These are phyloP conservation scores for Geotrichum fermentans DNA, from an alignment of 1,139 yeast species.

Conservation along the genomic window DNA sequence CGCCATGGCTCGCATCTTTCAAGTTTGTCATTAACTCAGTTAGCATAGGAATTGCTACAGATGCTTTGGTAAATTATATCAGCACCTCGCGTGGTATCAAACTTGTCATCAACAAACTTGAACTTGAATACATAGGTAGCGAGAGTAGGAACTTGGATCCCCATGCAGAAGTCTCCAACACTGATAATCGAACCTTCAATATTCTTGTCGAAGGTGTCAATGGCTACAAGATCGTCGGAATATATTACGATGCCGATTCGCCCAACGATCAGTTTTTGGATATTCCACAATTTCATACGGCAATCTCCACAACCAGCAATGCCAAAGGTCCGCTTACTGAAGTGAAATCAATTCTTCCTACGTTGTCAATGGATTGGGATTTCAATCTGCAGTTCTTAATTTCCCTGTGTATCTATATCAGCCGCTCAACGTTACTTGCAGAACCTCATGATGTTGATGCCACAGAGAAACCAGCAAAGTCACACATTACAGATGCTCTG, in stretches of 20 bases:
- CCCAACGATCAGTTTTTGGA: slow-evolving; percentile 26
- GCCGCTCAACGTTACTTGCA: slow-evolving; percentile 21
- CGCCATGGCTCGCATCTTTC: slow-evolving; percentile 34
- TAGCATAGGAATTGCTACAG: slow-evolving; percentile 30
- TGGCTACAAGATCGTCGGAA: slow-evolving; percentile 31
- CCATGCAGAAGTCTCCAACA: background rate
- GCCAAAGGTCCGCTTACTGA: slow-evolving; percentile 21
- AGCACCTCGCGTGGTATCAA: slow-evolving; percentile 16
- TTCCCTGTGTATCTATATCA: slow-evolving; percentile 26
- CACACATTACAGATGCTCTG: slow-evolving; percentile 26
- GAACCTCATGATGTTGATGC: too few relatives aligned
- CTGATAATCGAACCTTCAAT: slow-evolving; percentile 21
- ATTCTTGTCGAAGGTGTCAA: slow-evolving; percentile 32
- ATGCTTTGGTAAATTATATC: slow-evolving; percentile 11
- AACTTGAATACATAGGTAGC: slow-evolving; percentile 2
- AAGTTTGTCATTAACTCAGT: slow-evolving; percentile 31
- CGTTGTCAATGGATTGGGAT: slow-evolving; percentile 30
- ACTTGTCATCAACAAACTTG: slow-evolving; percentile 2
- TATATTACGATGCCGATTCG: slow-evolving; percentile 16
- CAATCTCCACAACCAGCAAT: slow-evolving; percentile 24
- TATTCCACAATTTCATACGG: slow-evolving; percentile 29
- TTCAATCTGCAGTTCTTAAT: slow-evolving; percentile 32
- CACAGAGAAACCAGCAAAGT: slow-evolving; percentile 5
- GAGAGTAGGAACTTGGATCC: background rate
- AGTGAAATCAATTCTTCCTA: slow-evolving; percentile 29